Conservation (phyloP, 306 rosid species). For the Glycine latifolia region DNA sequence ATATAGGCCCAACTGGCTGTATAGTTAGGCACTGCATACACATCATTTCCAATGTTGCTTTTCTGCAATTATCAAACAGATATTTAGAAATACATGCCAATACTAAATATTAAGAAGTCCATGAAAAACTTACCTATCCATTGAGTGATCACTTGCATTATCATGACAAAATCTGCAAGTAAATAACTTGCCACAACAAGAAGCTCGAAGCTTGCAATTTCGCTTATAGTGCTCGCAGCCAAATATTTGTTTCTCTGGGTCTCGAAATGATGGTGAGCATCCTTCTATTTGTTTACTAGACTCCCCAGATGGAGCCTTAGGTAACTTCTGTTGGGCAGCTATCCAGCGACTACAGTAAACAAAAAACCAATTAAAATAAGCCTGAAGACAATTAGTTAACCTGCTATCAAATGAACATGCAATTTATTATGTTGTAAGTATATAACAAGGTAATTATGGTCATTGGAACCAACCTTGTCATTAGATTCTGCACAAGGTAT, state of each 20-base stretch:
- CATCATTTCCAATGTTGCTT: slow-evolving; percentile 94
- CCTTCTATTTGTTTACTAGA: slow-evolving; percentile 77
- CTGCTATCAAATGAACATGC: slow-evolving; percentile 35
- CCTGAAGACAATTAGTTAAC: slow-evolving; percentile 38
- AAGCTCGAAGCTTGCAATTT: slow-evolving; percentile 96
- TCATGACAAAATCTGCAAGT: slow-evolving; percentile 98
- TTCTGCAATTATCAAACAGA: slow-evolving; percentile 62
- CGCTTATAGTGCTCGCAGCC: slow-evolving; percentile 99
- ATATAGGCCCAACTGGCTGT: slow-evolving; percentile 88
- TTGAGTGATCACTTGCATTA: slow-evolving; percentile 96
- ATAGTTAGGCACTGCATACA: slow-evolving; percentile 83
- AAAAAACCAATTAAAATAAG: slow-evolving; percentile 41
- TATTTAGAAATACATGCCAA: slow-evolving; percentile 39
- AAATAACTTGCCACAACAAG: slow-evolving; percentile 93
- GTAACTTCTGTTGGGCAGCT: slow-evolving; percentile 94
- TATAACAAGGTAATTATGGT: slow-evolving; percentile 14
- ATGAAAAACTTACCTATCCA: slow-evolving; percentile 82
- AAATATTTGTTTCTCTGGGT: slow-evolving; percentile 70
- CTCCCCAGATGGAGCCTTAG: slow-evolving; percentile 69
- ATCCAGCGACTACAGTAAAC: slow-evolving; percentile 88
- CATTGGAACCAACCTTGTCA: slow-evolving; percentile 81
- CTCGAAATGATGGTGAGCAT: slow-evolving; percentile 69
- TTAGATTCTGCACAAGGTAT: slow-evolving; percentile 96
- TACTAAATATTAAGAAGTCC: slow-evolving; percentile 28
- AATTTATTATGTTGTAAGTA: slow-evolving; percentile 34